Evolutionary conservation across 2,329 filamentous ascomycete species (phyloP).

Genomic region (Byssochlamys sp.): DNA sequence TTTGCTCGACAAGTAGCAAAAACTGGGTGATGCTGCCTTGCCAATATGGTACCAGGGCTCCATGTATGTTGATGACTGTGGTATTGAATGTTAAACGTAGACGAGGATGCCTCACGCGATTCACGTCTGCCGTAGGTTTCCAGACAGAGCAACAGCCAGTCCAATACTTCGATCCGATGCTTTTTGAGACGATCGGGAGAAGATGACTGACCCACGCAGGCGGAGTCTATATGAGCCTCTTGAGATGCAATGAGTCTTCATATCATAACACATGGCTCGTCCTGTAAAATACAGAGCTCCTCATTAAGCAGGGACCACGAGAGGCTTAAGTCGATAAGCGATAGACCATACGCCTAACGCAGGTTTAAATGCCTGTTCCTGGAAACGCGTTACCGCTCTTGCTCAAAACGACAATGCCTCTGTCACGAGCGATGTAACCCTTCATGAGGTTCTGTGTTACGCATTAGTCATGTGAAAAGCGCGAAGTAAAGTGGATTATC

Average conservation of each 20-base stretch:
- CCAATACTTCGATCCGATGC: neutral
- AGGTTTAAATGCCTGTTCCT: constrained; percentile 60
- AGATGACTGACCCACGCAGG: neutral
- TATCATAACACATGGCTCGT: neutral
- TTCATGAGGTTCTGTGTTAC: constrained; percentile 77
- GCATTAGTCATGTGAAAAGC: constrained; percentile 6
- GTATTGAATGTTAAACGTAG: too few species aligned
- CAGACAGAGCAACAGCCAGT: neutral
- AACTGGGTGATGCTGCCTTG: too few species aligned
- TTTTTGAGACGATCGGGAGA: too few species aligned
- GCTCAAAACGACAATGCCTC: constrained; percentile 81
- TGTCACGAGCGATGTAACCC: constrained; percentile 88
- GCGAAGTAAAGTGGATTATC: neutral
- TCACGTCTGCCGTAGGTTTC: too few species aligned
- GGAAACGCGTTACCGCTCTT: constrained; percentile 82
- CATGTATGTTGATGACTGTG: too few species aligned
- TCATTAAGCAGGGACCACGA: neutral
- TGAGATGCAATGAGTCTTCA: neutral
- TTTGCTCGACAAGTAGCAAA: too few species aligned
- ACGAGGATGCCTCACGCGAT: too few species aligned
- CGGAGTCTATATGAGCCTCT: neutral
- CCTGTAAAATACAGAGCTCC: neutral
- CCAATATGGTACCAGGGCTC: too few species aligned
- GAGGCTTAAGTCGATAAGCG: neutral
- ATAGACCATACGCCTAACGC: neutral